These are phyloP conservation scores for Aspergillus hancockii DNA, from an alignment of 495 filamentous ascomycete genomes.

Conservation along the genomic window DNA sequence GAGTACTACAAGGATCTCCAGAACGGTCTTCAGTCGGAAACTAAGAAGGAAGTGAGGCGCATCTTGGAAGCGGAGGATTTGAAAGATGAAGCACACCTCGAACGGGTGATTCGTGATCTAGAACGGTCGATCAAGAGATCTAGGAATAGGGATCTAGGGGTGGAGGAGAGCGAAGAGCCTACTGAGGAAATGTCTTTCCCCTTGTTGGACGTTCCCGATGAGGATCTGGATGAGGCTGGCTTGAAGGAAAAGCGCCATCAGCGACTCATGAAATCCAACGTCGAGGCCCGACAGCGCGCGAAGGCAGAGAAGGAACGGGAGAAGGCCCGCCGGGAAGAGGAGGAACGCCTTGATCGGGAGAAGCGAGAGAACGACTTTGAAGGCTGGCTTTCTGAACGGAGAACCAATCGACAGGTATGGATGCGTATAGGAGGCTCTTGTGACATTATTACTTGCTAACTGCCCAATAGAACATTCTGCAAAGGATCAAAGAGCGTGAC, in stretches of 20 bases:
- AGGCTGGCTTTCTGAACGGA: conserved; percentile 80
- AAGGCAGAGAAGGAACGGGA: conserved; percentile 95
- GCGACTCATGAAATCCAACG: conserved; percentile 86
- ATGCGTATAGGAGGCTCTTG: not conserved
- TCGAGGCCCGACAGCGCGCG: conserved; percentile 86
- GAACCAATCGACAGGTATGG: conserved; percentile 66
- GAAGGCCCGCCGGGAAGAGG: conserved; percentile 77
- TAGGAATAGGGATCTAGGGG: conserved; percentile 87
- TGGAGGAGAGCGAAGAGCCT: conserved; percentile 73
- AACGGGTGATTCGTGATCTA: conserved; percentile 78
- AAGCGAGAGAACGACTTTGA: conserved; percentile 80
- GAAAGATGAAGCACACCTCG: conserved; percentile 82
- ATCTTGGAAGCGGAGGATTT: conserved; percentile 87
- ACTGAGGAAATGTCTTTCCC: conserved; percentile 80
- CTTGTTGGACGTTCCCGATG: conserved; percentile 85
- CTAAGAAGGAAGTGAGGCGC: conserved; percentile 86
- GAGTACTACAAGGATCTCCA: conserved; percentile 90
- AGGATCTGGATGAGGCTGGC: conserved; percentile 86
- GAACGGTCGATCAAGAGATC: conserved; percentile 86
- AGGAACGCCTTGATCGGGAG: conserved; percentile 79
- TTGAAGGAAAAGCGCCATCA: conserved; percentile 90
- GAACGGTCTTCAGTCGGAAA: conserved; percentile 60
- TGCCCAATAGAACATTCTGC: conserved; percentile 54
- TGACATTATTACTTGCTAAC: not conserved
- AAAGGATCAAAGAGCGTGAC: conserved; percentile 89